Percentiles rank a stretch among this genome's conserved stretches.
These are phyloP conservation scores for Cerrena zonata DNA, from an alignment of 1,284 basidiomycete species.

Conservation along the genomic window DNA sequence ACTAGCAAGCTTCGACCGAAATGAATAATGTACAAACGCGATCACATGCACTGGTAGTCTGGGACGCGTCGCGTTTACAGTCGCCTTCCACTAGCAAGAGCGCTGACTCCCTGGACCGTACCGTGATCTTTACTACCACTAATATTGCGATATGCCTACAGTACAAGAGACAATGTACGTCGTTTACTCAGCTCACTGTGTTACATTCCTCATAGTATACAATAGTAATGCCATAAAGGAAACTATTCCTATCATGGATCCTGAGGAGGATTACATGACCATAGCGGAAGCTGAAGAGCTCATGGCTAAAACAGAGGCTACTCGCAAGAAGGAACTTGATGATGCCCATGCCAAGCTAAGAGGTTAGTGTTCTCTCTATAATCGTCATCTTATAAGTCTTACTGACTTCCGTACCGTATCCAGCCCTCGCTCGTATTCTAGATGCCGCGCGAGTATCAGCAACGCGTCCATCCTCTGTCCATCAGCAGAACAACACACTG, in stretches of 20 bases:
- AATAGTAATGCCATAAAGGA: conserved; percentile 58
- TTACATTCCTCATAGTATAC: not conserved
- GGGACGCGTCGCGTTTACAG: too few species aligned
- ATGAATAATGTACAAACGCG: too few species aligned
- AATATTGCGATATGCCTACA: not conserved
- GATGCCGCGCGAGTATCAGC: conserved; percentile 68
- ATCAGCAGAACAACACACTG: conserved; percentile 57
- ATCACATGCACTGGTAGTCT: too few species aligned
- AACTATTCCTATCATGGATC: conserved; percentile 58
- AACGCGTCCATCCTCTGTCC: conserved; percentile 62
- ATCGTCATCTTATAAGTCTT: conserved; percentile 1
- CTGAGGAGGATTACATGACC: conserved; percentile 68
- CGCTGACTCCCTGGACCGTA: too few species aligned
- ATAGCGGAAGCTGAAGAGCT: conserved; percentile 66
- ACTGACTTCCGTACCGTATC: conserved; percentile 1
- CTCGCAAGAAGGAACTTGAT: conserved; percentile 58
- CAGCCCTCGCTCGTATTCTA: conserved; percentile 59
- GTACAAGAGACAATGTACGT: not conserved
- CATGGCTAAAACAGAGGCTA: conserved; percentile 49
- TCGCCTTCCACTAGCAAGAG: too few species aligned
- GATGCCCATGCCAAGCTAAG: conserved; percentile 57
- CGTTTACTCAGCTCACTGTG: not conserved
- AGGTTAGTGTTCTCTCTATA: conserved; percentile 32
- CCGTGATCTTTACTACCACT: too few species aligned
- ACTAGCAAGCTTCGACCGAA: too few species aligned